Evolutionary conservation across 2,329 filamentous ascomycete species (phyloP).

Genomic region (Sporothrix curviconia): DNA sequence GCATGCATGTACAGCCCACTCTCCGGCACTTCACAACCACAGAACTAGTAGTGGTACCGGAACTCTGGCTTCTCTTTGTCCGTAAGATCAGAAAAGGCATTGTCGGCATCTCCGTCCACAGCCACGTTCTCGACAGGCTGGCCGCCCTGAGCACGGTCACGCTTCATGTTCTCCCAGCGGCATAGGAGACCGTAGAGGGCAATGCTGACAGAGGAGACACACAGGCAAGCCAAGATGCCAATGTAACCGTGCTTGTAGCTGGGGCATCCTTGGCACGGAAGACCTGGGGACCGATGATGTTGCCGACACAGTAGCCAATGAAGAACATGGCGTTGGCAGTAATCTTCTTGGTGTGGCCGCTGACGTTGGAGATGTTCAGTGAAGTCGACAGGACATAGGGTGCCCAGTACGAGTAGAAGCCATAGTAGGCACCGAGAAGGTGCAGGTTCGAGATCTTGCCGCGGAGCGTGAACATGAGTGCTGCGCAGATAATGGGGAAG

Average conservation of each 20-base stretch:
- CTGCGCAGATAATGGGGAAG: constrained; percentile 9
- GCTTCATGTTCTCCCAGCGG: constrained; percentile 37
- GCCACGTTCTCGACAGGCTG: constrained; percentile 17
- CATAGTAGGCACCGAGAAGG: constrained; percentile 8
- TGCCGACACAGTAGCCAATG: constrained; percentile 38
- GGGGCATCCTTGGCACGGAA: constrained; percentile 48
- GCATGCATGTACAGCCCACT: too few species aligned
- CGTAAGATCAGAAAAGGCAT: constrained; percentile 27
- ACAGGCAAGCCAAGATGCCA: constrained; percentile 36
- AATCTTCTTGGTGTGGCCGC: constrained; percentile 15
- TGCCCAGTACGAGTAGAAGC: constrained; percentile 12
- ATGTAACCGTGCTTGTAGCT: constrained; percentile 50
- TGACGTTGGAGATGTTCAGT: constrained; percentile 32
- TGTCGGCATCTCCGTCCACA: constrained; percentile 24
- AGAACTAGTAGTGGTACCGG: constrained; percentile 2
- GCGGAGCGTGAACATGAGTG: constrained; percentile 10
- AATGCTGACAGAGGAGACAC: constrained; percentile 33
- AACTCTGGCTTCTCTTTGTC: constrained; percentile 25
- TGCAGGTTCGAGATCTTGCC: neutral
- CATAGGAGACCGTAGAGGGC: constrained; percentile 32
- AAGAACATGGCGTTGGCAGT: constrained; percentile 12
- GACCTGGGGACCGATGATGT: constrained; percentile 52
- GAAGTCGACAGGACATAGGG: constrained; percentile 21
- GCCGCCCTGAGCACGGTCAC: constrained; percentile 22
- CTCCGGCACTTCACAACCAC: too few species aligned